Base-by-base conservation (phyloP, 192 early-diverging fungal species). In the Podila verticillata region DNA sequence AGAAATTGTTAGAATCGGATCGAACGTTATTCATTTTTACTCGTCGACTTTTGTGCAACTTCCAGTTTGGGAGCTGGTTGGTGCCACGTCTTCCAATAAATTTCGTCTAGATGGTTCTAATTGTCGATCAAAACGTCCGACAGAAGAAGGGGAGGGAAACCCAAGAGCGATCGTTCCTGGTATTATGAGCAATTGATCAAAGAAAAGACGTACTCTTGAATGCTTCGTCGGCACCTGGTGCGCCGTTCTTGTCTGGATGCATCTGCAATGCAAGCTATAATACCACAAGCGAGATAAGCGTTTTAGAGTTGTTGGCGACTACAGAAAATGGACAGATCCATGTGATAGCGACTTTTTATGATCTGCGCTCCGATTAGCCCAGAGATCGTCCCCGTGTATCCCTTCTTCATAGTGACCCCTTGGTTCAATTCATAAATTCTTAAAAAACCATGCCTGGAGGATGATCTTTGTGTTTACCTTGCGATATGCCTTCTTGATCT, bases 181-280 rank as follows among this genome's bases (percentile, higher is more conserved):
- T 3, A 39, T 39, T 15, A 44, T 44, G 39, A 44, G 10, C 39
- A 44, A 44, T 39, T 39, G 39, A 44, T 44, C 39, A 44, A 44
- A 44, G 13, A 39, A 44, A 44, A 44, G 39, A 44, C 39, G 39
- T 82, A 94, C 93, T 86, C 85, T 98, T 97, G 73, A 99, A 99
- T 0, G 97, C 96, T 75, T 97, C 96, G 65, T 97, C 96, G 13
- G 96, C 95, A 19, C 97, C 96, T 5, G 96, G 95, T 8, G 97
- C 96, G 1, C 86, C 91, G 66, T 97, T 98, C 79, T 99, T 99
- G 70, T 99, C 97, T 0, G 97, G 97, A 68, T 99, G 97, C 77
- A 95, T 96, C 65, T 93, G 89, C 57, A 99, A 87, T 24, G 97
- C 97, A 44, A 96, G 85, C 90, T 95, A 73, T 36, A 5, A 4